Percentiles rank a stretch among this genome's conserved stretches.
Conservation (phyloP, 83 land plant species). For the Picea mariana region DNA sequence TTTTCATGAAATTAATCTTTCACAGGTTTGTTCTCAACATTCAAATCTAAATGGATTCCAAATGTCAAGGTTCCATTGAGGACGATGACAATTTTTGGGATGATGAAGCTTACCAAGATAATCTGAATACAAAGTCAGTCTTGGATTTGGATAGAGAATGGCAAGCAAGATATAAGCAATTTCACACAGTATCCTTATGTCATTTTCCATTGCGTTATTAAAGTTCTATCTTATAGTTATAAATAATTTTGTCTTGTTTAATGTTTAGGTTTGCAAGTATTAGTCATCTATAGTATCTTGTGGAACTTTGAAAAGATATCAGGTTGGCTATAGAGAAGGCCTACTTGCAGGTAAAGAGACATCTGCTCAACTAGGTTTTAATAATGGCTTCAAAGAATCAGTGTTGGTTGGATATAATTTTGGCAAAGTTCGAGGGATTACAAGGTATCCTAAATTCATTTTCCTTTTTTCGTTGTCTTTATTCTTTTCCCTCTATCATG, state of each 20-base stretch:
- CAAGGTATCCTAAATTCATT: constrained; percentile 35
- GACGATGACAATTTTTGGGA: constrained; percentile 33
- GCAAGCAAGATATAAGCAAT: constrained; percentile 45
- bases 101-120: constrained; percentile 21
- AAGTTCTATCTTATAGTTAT: too few relatives aligned
- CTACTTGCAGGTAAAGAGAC: constrained; percentile 33
- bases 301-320: too few relatives aligned
- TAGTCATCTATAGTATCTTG: too few relatives aligned
- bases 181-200: constrained; percentile 34
- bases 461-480: not conserved
- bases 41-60: too few relatives aligned
- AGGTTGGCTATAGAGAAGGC: too few relatives aligned
- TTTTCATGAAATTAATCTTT: too few relatives aligned
- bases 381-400: constrained; percentile 63
- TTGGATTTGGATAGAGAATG: constrained; percentile 54
- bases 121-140: not conserved
- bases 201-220: too few relatives aligned
- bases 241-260: too few relatives aligned
- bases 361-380: constrained; percentile 72
- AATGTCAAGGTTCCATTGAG: too few relatives aligned
- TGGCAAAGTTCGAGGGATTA: constrained; percentile 72
- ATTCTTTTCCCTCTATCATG: too few relatives aligned
- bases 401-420: constrained; percentile 51
- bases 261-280: too few relatives aligned
- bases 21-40: too few relatives aligned